Base-by-base conservation (phyloP, 225 moss, liverwort and hornwort species). In the Physcomitrellopsis africana region DNA sequence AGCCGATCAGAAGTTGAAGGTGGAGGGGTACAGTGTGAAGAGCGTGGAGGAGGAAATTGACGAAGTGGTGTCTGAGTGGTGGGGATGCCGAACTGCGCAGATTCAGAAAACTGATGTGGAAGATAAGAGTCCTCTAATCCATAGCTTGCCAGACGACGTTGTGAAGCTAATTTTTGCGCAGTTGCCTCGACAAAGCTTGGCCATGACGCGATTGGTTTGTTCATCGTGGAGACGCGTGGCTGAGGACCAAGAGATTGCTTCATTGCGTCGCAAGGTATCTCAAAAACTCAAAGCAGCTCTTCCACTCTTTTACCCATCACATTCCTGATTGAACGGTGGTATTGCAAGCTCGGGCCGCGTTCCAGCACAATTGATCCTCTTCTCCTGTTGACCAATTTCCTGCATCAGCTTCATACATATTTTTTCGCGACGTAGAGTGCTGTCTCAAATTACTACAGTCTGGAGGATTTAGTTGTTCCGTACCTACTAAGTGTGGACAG, bases 181-280 rank as follows among this genome's bases (percentile, higher is more conserved):
- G 51, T 22, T 88, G 58, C 85, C 85, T 3, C 75, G 88, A 17
- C 69, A 67, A 53, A 80, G 80, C 69, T 76, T 88, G 73, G 77
- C 80, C 19, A 63, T 52, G 57, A 55, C 80, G 56, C 82, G 85
- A 3, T 54, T 58, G 26, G 88, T 82, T 51, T 88, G 85, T 49
- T 75, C 88, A 1, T 80, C 85, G 9, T 88, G 85, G 88, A 88
- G 81, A 73, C 85, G 82, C 0, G 67, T 85, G n/a, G 80, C 78
- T 2, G 82, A 88, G 70, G 77, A 81, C 29, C 78, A 76, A 63
- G 88, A 76, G 32, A 18, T 88, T 11, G 76, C 80, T 42, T 77
- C 77, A 7, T 10, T 88, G 57, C 85, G 88, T 20, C 78, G 69
- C 72, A 68, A 85, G 88, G 85, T 81, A 8, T 1, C 1, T 67